These are phyloP conservation scores for Plasmodium knowlesi DNA, from an alignment of 169 alveolate genomes.

Conservation along the genomic window DNA sequence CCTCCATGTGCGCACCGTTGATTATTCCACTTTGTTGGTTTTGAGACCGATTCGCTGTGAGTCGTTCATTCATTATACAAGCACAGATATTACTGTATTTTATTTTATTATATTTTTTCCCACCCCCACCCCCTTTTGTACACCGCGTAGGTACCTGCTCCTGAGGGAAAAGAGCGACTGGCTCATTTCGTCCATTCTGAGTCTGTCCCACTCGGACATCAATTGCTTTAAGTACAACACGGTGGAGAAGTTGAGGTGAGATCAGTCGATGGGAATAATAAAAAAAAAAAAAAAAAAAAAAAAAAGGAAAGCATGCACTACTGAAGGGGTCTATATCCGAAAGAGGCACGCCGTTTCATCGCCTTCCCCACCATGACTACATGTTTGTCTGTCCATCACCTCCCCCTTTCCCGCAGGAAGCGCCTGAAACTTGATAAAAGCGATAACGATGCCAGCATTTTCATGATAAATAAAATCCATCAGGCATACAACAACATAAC, in stretches of 20 bases:
- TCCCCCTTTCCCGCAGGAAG: neutral
- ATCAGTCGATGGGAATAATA: neutral
- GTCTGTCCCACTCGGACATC: constrained; percentile 68
- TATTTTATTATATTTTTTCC: constrained; percentile 4
- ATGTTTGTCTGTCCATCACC: neutral
- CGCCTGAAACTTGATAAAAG: constrained; percentile 53
- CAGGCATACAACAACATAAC: constrained; percentile 75
- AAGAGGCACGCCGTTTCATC: neutral
- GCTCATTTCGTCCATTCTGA: constrained; percentile 57
- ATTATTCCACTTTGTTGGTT: neutral
- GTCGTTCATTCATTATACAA: neutral
- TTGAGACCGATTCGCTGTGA: neutral
- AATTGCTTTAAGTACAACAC: constrained; percentile 73
- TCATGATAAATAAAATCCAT: constrained; percentile 68
- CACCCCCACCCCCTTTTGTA: neutral
- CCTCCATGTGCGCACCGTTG: neutral
- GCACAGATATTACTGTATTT: constrained; percentile 29
- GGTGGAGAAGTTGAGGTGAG: constrained; percentile 66
- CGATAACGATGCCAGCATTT: constrained; percentile 74
- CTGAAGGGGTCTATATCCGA: neutral
- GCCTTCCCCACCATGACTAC: neutral
- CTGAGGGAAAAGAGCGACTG: constrained; percentile 72
- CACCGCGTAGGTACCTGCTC: constrained; percentile 33
- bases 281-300: neutral
- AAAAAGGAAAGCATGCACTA: neutral